Base-by-base conservation (phyloP, 1,284 basidiomycete genomes). In the Naganishia sp. region DNA sequence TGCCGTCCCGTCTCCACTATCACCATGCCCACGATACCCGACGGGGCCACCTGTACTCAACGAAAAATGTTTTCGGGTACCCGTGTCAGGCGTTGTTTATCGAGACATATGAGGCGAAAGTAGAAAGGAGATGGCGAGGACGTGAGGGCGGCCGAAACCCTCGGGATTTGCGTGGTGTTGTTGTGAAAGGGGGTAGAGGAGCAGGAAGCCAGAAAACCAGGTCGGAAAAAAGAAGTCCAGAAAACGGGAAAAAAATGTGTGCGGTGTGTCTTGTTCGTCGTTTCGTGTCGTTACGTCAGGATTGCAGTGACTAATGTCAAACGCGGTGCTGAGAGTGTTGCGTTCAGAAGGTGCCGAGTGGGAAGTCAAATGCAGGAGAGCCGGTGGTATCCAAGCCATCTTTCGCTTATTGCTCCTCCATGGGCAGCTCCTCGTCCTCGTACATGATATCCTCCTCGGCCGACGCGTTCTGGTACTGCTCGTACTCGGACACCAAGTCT, bases 401-500 rank as follows among this genome's bases (percentile, higher is more conserved):
- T 42, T n/a, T 36, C 53, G 49, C 46, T 52, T 67, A 63, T 45
- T 67, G 59, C 45, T 67, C 65, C 52, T 66, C 65, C 65, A 63
- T 60, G 44, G 60, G 65, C 28, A 60, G 42, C 23, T 63, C 52
- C 65, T 67, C 78, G 63, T 80, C 79, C 66, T 79, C 79, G 76
- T 78, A 80, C 64, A 79, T 74, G 52, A 57, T 63, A 72, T 83
- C 79, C 68, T 82, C 81, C 60, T 82, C 79, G 70, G 78, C 75
- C 33, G 76, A 73, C 42, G 94, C 93, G 78, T 94, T 92, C 83
- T 95, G 92, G 85, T 96, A 96, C 82, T 96, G 93, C 81, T 77
- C 73, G 71, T 79, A 79, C 70, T 79, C 78, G 71, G 72, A 72
- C 61, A 74, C 74, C 65, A 79, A 68, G 69, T 79, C 79, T 25